phyloP scores from a whole-genome alignment of 805 yeast species.

The Barnettozyma botsteinii region DNA sequence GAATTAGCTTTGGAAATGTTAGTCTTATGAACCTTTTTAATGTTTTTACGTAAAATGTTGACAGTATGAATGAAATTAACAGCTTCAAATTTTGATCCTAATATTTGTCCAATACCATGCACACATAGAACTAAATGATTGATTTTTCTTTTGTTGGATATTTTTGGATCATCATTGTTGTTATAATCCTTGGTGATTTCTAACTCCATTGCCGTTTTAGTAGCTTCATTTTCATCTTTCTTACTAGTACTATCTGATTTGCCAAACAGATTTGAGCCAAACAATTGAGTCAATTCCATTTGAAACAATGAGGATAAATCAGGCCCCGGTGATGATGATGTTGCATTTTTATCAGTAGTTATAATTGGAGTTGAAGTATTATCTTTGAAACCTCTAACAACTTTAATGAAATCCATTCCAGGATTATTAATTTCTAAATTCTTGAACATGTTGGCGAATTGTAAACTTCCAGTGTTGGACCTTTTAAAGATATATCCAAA shows the following conservation, averaged over 20 bases:
- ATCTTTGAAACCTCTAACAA: slow-evolving; percentile 44
- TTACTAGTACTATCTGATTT: neutral
- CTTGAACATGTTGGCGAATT: slow-evolving; percentile 29
- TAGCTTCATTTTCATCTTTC: slow-evolving; percentile 21
- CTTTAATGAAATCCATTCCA: slow-evolving; percentile 21
- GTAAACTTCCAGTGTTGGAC: slow-evolving; percentile 35
- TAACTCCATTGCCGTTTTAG: slow-evolving; percentile 41
- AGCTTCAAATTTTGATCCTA: slow-evolving; percentile 72
- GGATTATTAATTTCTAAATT: slow-evolving; percentile 23
- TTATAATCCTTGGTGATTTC: slow-evolving; percentile 48
- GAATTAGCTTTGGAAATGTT: neutral
- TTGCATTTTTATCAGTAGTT: neutral
- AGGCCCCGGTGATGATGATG: neutral
- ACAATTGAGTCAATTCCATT: slow-evolving; percentile 19
- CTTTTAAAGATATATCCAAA: slow-evolving; percentile 44
- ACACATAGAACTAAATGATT: slow-evolving; percentile 77
- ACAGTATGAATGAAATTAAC: slow-evolving; percentile 86
- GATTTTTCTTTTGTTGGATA: slow-evolving; percentile 40
- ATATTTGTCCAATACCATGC: slow-evolving; percentile 91
- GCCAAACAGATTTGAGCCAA: slow-evolving; percentile 18
- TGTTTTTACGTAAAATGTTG: slow-evolving; percentile 49
- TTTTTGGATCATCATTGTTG: slow-evolving; percentile 35
- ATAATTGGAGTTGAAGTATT: neutral
- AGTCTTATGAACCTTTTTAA: slow-evolving; percentile 40
- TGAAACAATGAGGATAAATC: slow-evolving; percentile 15